A percentile compares a stretch with the other conserved stretches of the same genome.
Conservation (phyloP, 2,329 filamentous ascomycete species). For the Penicillium janthinellum region DNA sequence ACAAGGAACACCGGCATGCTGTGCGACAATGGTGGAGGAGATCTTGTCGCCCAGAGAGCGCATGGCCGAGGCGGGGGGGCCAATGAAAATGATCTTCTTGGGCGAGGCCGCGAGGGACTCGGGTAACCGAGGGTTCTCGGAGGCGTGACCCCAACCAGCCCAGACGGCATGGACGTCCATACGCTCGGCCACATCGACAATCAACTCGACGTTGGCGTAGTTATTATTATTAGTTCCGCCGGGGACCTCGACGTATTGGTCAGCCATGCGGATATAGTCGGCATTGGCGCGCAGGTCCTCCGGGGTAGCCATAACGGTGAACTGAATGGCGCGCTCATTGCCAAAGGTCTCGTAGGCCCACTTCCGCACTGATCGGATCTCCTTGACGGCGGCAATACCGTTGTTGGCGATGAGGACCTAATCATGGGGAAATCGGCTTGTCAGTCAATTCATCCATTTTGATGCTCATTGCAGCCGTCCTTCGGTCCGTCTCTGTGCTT, state of each 20-base stretch:
- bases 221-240: constrained; percentile 99
- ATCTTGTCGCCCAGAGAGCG: constrained; percentile 99
- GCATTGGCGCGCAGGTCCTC: constrained; percentile 97
- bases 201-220: constrained; percentile 98
- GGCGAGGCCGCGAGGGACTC: constrained; percentile 94
- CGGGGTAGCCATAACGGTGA: constrained; percentile 99
- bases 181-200: constrained; percentile 96
- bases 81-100: constrained; percentile 99
- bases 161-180: constrained; percentile 98
- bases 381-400: constrained; percentile 98
- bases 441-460: neutral
- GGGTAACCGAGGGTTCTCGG: constrained; percentile 96
- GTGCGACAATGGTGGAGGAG: constrained; percentile 97
- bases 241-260: constrained; percentile 98
- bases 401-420: constrained; percentile 99
- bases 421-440: constrained; percentile 15
- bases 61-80: constrained; percentile 96
- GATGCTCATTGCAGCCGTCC: neutral
- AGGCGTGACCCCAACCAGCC: constrained; percentile 99
- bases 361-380: constrained; percentile 98
- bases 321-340: constrained; percentile 96
- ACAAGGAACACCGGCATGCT: constrained; percentile 93
- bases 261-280: constrained; percentile 99
- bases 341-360: constrained; percentile 99
- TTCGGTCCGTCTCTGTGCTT: neutral